Base-by-base conservation (phyloP, 139 green algal species). In the Gonium pectorale region DNA sequence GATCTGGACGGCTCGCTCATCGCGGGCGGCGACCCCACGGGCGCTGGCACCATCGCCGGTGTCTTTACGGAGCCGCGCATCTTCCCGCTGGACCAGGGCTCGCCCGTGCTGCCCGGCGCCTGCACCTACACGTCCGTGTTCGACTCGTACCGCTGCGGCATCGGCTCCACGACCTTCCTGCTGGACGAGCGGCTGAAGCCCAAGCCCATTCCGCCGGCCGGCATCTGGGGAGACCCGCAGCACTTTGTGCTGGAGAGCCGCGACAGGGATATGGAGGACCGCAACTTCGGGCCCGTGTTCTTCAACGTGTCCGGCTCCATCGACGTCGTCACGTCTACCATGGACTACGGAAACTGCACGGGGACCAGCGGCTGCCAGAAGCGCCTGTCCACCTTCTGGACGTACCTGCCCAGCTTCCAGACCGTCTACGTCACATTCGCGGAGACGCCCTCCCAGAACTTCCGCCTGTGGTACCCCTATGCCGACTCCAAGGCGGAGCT, bases 341-440 rank as follows among this genome's bases (percentile, higher is more conserved):
- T 90, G 83, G 91, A 94, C 90, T 86, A 93, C 52, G 90, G 91
- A 69, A 93, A 90, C 88, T 94, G 91, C 90, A 93, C 93, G n/a
- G n/a, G n/a, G 52, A 86, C 86, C 31, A 91, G 90, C 82, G 87
- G 71, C 7, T 91, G 90, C 79, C 70, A 79, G 49, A 79, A 79
- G 44, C 70, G 70, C 31, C 70, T 79, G n/a, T 88, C 72, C 81
- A 91, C 77, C 37, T 93, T 93, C 82, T 90, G 81, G 85, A 91
- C 88, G 9, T 87, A 88, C 74, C 19, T 92, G 41, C 85, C 87
- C 24, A 84, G 40, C 9, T 60, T 77, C 19, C 85, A 91, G 46
- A 51, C 56, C 8, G 37, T 69, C 1, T 52, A 56, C 51, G 46
- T 93, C 69, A 90, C 69, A 70, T 91, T 91, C 85, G 86, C 78